Percentiles rank a stretch among this genome's conserved stretches.
Evolutionary conservation across 2,329 filamentous ascomycete species (phyloP).

Genomic region (Claviceps arundinis): DNA sequence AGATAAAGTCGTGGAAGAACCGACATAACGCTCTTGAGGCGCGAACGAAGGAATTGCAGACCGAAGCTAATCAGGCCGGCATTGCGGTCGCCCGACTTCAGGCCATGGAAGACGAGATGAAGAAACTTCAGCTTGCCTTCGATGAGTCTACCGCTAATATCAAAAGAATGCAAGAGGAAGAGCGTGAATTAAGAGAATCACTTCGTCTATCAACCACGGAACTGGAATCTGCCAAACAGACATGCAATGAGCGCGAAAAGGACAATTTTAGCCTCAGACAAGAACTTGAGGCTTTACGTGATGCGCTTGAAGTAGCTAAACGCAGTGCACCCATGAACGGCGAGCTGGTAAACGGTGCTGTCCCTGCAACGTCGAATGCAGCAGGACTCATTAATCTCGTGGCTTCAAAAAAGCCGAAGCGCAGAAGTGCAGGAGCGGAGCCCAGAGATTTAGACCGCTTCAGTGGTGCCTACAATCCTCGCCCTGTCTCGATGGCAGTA

Average conservation of each 20-base stretch:
- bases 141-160: conserved; percentile 84
- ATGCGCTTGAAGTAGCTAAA: conserved; percentile 81
- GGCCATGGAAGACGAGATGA: conserved; percentile 92
- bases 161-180: conserved; percentile 89
- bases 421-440: conserved; percentile 81
- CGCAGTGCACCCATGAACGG: conserved; percentile 65
- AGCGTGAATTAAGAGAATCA: conserved; percentile 71
- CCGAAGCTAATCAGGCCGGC: conserved; percentile 93
- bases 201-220: conserved; percentile 69
- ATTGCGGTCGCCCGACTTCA: conserved; percentile 83
- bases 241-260: conserved; percentile 62
- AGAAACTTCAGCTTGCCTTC: conserved; percentile 75
- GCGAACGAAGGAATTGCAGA: conserved; percentile 84
- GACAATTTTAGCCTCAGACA: conserved; percentile 79
- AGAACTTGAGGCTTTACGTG: conserved; percentile 79
- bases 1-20: conserved; percentile 92
- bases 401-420: conserved; percentile 91
- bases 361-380: conserved; percentile 35
- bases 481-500: conserved; percentile 92
- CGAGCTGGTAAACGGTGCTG: conserved; percentile 26
- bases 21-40: conserved; percentile 82
- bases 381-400: conserved; percentile 92
- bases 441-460: conserved; percentile 77
- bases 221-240: conserved; percentile 63
- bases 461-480: conserved; percentile 83